Percentiles rank a stretch among this genome's conserved stretches.
Evolutionary conservation across 495 filamentous ascomycete genomes (phyloP).

Genomic region (Daldinia vernicosa): DNA sequence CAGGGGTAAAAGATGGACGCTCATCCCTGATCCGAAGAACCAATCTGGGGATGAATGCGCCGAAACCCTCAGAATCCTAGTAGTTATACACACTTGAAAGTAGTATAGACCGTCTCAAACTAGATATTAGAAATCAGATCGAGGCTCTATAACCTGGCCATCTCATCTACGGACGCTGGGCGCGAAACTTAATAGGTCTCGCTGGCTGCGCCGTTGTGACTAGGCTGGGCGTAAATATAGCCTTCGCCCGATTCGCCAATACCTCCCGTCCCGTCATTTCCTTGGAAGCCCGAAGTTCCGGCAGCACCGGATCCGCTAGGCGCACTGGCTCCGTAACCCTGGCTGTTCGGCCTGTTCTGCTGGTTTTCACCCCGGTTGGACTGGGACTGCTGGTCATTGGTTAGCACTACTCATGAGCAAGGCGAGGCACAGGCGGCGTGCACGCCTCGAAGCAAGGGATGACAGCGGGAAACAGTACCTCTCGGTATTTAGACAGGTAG

Average conservation of each 20-base stretch:
- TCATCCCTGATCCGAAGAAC: slow-evolving; percentile 34
- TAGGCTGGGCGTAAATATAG: slow-evolving; percentile 69
- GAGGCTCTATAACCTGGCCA: slow-evolving; percentile 5
- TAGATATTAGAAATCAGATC: slow-evolving; percentile 3
- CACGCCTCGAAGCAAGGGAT: slow-evolving; percentile 29
- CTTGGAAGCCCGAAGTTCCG: slow-evolving; percentile 59
- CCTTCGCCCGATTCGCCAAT: slow-evolving; percentile 70
- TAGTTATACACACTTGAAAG: slow-evolving; percentile 45
- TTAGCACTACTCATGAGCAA: slow-evolving; percentile 46
- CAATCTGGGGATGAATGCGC: slow-evolving; percentile 11
- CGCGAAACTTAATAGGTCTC: slow-evolving; percentile 46
- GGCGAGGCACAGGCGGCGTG: slow-evolving; percentile 6
- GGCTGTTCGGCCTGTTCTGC: slow-evolving; percentile 74
- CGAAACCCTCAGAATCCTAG: slow-evolving; percentile 31
- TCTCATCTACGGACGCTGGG: slow-evolving; percentile 23
- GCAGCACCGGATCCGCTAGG: slow-evolving; percentile 57
- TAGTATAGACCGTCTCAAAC: slow-evolving; percentile 25
- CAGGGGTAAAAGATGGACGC: slow-evolving; percentile 36
- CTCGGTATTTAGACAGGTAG: slow-evolving; percentile 95
- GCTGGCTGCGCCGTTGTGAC: slow-evolving; percentile 75
- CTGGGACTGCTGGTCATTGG: slow-evolving; percentile 68
- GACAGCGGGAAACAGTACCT: slow-evolving; percentile 70
- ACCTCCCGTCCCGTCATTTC: slow-evolving; percentile 66
- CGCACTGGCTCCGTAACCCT: slow-evolving; percentile 68
- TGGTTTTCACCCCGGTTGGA: slow-evolving; percentile 76